A percentile compares a stretch with the other conserved stretches of the same genome.
Evolutionary conservation across 805 yeast species (phyloP).

Genomic region (Monosporozyma yasuniensis): DNA sequence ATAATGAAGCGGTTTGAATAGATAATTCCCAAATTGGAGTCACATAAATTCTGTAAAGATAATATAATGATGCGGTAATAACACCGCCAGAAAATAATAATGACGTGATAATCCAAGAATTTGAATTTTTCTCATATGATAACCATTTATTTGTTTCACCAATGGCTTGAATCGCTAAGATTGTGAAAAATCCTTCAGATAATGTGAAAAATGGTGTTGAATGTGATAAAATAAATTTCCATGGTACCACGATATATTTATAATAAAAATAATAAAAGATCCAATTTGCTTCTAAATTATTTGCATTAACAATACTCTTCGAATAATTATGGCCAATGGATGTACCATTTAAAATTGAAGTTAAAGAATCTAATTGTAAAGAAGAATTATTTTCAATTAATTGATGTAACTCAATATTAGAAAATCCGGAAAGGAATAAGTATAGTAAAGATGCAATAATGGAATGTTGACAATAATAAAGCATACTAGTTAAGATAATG

Average conservation of each 20-base stretch:
- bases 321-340: not conserved
- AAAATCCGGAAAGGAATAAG: conserved; percentile 50
- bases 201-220: conserved; percentile 86
- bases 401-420: conserved; percentile 25
- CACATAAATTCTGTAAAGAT: conserved; percentile 74
- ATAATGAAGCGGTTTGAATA: conserved; percentile 63
- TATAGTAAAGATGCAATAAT: conserved; percentile 75
- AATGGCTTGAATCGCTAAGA: conserved; percentile 82
- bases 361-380: conserved; percentile 18
- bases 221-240: conserved; percentile 65
- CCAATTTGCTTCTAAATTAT: conserved; percentile 16
- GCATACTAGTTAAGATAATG: conserved; percentile 26
- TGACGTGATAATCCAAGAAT: conserved; percentile 69
- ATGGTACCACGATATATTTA: conserved; percentile 42
- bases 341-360: conserved; percentile 15
- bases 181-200: conserved; percentile 87
- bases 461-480: conserved; percentile 76
- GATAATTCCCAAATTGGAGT: conserved; percentile 67
- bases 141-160: conserved; percentile 77
- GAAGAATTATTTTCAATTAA: conserved; percentile 14
- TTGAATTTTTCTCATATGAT: conserved; percentile 43
- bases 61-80: conserved; percentile 67
- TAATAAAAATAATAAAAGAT: conserved; percentile 28
- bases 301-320: not conserved
- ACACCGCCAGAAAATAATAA: conserved; percentile 65